A percentile compares a stretch with the other conserved stretches of the same genome.
Conservation (phyloP, 768 basidiomycete genomes). For the Mycena chlorophos region DNA sequence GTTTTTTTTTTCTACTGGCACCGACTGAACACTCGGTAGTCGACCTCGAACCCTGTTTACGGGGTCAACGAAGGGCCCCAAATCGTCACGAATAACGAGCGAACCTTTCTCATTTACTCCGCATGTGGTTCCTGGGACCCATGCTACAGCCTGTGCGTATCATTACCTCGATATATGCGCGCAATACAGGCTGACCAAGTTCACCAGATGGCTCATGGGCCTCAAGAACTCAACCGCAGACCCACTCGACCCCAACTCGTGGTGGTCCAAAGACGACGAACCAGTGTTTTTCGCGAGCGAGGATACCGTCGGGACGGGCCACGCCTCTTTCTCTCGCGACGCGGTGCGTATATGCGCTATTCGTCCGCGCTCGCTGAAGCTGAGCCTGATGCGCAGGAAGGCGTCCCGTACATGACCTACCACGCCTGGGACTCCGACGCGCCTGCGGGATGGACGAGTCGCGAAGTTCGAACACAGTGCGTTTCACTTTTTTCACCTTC, state of each 20-base stretch:
- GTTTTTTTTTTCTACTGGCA: background rate
- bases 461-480: conserved; percentile 13
- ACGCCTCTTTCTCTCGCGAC: conserved; percentile 13
- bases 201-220: conserved; percentile 5
- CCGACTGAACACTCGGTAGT: too few species aligned
- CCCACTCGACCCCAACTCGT: conserved; percentile 40
- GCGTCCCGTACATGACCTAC: conserved; percentile 8
- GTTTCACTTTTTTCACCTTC: background rate
- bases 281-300: conserved; percentile 6
- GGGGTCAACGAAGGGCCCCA: conserved; percentile 12
- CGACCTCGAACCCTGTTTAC: conserved; percentile 2
- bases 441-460: conserved; percentile 7
- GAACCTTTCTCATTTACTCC: conserved; percentile 8
- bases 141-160: conserved; percentile 1
- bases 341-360: background rate
- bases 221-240: conserved; percentile 36
- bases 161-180: background rate
- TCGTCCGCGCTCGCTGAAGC: background rate
- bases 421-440: conserved; percentile 13
- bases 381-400: too few species aligned
- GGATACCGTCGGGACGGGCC: conserved; percentile 9
- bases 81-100: background rate
- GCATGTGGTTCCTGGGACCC: conserved; percentile 6
- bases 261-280: conserved; percentile 14
- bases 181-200: background rate